phyloP scores from a whole-genome alignment of 1,139 yeast species.

The Blastobotrys proliferans region DNA sequence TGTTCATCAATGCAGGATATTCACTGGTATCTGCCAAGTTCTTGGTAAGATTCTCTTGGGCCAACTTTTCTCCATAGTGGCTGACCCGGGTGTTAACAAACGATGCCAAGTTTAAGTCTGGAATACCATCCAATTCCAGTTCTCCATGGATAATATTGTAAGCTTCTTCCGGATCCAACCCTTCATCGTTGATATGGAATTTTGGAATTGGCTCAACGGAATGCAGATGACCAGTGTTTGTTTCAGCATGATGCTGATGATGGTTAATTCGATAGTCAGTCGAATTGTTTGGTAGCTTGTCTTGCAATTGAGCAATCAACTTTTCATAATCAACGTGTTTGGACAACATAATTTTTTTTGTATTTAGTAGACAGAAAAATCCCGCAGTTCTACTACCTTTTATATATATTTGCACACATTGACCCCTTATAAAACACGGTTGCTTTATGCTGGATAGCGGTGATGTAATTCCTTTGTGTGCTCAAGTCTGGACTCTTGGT shows the following conservation, averaged over 20 bases:
- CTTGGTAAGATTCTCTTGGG: constrained; percentile 70
- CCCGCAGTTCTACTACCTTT: no score
- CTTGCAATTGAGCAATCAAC: constrained; percentile 28
- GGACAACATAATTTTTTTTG: constrained; percentile 20
- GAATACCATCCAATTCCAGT: constrained; percentile 76
- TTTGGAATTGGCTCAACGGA: constrained; percentile 33
- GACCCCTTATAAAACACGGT: no score
- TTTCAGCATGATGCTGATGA: constrained; percentile 12
- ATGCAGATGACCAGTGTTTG: no score
- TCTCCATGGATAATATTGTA: constrained; percentile 68
- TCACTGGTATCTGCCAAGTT: constrained; percentile 92
- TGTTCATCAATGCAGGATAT: constrained; percentile 78
- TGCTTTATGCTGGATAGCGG: no score
- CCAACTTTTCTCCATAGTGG: constrained; percentile 48
- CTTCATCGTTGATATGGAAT: constrained; percentile 52
- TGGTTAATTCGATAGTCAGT: constrained; percentile 16
- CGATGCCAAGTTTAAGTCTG: constrained; percentile 79
- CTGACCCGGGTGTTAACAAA: constrained; percentile 76
- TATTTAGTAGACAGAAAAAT: no score
- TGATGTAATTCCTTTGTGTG: no score
- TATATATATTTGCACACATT: no score
- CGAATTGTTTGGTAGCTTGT: constrained; percentile 20
- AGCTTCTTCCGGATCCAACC: constrained; percentile 51
- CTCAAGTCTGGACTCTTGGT: no score
- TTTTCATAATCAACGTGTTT: constrained; percentile 35